Conservation (phyloP, 805 yeast genomes). For the Pichia exigua region DNA sequence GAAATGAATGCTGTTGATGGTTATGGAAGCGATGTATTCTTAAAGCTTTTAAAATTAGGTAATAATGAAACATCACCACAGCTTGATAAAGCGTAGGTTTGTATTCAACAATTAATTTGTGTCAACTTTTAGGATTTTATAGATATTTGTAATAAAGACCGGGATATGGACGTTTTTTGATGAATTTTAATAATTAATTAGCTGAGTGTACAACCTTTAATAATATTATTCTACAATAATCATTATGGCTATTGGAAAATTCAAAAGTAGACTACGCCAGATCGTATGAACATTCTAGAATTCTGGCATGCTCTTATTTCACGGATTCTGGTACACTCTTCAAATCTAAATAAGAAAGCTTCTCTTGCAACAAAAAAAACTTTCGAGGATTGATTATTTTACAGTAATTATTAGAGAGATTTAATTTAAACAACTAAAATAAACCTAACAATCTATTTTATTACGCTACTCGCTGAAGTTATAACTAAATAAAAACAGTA, state of each 20-base stretch:
- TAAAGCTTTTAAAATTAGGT: slow-evolving; percentile 75
- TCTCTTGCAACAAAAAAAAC: too few species aligned
- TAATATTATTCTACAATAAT: too few species aligned
- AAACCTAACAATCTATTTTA: background rate
- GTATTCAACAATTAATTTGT: background rate
- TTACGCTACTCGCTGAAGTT: background rate
- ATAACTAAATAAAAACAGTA: background rate
- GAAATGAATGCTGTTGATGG: slow-evolving; percentile 81
- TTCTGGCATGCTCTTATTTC: too few species aligned
- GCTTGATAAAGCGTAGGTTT: slow-evolving; percentile 57
- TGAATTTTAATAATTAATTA: too few species aligned
- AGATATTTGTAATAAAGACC: background rate
- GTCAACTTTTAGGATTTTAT: background rate
- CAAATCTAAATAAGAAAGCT: too few species aligned
- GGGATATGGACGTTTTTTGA: too few species aligned
- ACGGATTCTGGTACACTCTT: too few species aligned
- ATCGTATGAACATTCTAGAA: too few species aligned
- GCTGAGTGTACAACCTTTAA: too few species aligned
- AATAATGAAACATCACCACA: slow-evolving; percentile 53
- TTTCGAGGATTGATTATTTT: background rate
- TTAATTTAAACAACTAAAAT: background rate
- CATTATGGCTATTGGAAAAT: too few species aligned
- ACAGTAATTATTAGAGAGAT: background rate
- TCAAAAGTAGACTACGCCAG: too few species aligned
- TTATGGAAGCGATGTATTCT: slow-evolving; percentile 82